Base-by-base conservation (phyloP, 2,329 filamentous ascomycete genomes). In the Fusarium nanum region DNA sequence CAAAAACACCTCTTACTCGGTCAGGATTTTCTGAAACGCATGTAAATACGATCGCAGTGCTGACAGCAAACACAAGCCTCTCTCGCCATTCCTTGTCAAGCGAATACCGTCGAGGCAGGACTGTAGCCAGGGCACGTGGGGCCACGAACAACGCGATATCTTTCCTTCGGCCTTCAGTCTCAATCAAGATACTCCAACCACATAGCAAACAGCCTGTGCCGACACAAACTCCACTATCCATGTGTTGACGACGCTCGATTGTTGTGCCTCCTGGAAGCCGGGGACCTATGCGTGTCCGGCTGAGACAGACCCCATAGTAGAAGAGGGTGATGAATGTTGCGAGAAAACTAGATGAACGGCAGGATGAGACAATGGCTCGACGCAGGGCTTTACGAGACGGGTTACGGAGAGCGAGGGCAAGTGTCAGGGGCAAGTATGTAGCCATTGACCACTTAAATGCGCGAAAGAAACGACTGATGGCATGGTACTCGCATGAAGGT, bases 291-390 rank as follows among this genome's bases (percentile, higher is more conserved):
- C 92, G 86, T 2, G 90, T 94, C 46, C 93, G 88, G 8, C 89
- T 85, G 0, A 97, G 87, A 76, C 93, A 97, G 6, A 97, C 91
- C 28, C 91, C 90, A 77, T 97, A 97, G 82, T 94, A 97, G 78
- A 95, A 96, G 13, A 94, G 81, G 2, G 88, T 84, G 70, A 97
- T 91, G 78, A 95, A 97, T 1, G 89, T 82, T 5, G 89, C 92
- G 3, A 97, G 85, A 77, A 97, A 96, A 1, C 91, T 85, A 0
- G 93, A 94, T 7, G 92, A 94, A 32, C 91, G 88, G 12, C 86
- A 80, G 2, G 92, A 89, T 4, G 90, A 90, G 16, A 83, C 72
- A 34, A 92, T 59, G 2, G 89, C 88, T 27, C 81, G 80, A 27
- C 90, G 60, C 13, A 86, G 70, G 7, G 87, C 78, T 32, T 81